Evolutionary conservation across 305 asterid species (phyloP), one percentile per base, ranked within the genome.

Genomic region (Andrographis paniculata): DNA sequence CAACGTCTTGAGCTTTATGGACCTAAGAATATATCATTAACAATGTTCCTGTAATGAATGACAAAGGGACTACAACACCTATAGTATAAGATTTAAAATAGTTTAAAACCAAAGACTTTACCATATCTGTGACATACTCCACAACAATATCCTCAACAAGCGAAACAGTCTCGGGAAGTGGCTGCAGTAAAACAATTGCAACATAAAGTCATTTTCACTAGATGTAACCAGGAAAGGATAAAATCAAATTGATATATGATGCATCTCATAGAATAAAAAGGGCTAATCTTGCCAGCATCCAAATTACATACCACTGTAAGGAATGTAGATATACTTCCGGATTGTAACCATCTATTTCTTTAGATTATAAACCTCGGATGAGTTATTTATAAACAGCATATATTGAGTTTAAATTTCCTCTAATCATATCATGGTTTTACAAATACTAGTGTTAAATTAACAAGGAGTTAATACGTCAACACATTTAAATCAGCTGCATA

Each of bases 91-190:
- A 17, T 20, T 48, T 15, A 28, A 9, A 55, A 21, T 11, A 13
- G 11, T 20, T 15, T 15, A 21, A 40, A 46, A 43, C 20, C 39
- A 17, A 52, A 48, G 11, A 38, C 50, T 77, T 67, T 73, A 65
- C 98, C 92, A 83, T 63, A 57, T 86, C 95, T 3, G 92, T 82
- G 57, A 86, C 95, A 63, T 91, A 91, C 62, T 91, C 98, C 64
- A 86, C 88, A 51, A 83, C 98, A 41, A 91, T 80, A 62, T 91
- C 98, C 65, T 91, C 98, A 61, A 83, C 82, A 39, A 91, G 94
- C 9, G 87, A 45, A 44, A 91, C 79, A 17, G 98, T 91, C 71
- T 91, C 98, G 0, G 93, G 95, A 60, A 82, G 88, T 17, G 95
- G 98, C 93, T 89, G 79, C 28, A 55, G 42, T 41, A 72, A 27